Percentiles rank a stretch among this genome's conserved stretches.
Evolutionary conservation across 495 filamentous ascomycete genomes (phyloP).

Genomic region (Penicillium antarcticum): DNA sequence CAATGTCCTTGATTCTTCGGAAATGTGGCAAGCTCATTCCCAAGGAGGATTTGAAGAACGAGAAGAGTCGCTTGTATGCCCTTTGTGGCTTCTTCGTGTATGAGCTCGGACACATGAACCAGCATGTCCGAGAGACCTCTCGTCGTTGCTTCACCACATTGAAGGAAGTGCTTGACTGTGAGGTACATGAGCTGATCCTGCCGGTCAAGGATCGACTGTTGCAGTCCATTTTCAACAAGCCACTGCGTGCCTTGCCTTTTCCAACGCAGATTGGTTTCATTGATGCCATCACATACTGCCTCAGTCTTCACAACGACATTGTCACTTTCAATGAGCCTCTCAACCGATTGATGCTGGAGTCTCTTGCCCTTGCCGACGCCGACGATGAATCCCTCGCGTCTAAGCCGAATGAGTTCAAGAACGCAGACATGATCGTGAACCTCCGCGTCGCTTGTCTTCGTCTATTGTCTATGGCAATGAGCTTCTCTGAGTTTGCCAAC

Average conservation of each 20-base stretch:
- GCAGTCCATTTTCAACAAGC: constrained; percentile 88
- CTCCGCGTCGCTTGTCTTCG: constrained; percentile 93
- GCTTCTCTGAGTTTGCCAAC: constrained; percentile 81
- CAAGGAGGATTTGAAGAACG: constrained; percentile 71
- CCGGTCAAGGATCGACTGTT: constrained; percentile 86
- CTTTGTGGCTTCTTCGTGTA: constrained; percentile 79
- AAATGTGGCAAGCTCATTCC: constrained; percentile 69
- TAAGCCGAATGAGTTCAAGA: constrained; percentile 86
- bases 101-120: constrained; percentile 92
- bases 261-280: constrained; percentile 95
- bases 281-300: constrained; percentile 91
- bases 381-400: constrained; percentile 83
- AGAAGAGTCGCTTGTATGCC: constrained; percentile 62
- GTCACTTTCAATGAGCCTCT: constrained; percentile 87
- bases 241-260: constrained; percentile 86
- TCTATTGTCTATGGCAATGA: constrained; percentile 86
- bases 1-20: constrained; percentile 71
- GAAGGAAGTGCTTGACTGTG: constrained; percentile 67
- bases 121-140: constrained; percentile 82
- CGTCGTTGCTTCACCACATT: constrained; percentile 78
- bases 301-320: constrained; percentile 80
- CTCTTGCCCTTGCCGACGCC: constrained; percentile 86
- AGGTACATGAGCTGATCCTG: constrained; percentile 79
- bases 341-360: constrained; percentile 86
- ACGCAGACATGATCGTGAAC: constrained; percentile 83